A percentile compares a stretch with the other conserved stretches of the same genome.
Evolutionary conservation across 139 green algal species (phyloP).

Genomic region (Mesostigma viride): DNA sequence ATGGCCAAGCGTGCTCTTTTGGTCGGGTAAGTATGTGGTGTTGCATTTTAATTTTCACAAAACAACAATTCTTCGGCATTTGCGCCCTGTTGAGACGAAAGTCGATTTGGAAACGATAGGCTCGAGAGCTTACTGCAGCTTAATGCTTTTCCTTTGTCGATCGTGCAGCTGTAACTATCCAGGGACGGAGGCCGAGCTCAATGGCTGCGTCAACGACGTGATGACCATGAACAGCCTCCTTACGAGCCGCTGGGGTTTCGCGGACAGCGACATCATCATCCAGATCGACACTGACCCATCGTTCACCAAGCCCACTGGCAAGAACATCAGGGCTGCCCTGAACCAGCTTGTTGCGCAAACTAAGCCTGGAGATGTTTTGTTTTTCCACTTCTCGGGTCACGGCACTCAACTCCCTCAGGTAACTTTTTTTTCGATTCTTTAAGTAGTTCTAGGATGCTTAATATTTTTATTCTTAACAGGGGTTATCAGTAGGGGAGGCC

Average conservation of each 20-base stretch:
- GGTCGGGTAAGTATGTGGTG: no score
- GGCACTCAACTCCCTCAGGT: constrained; percentile 47
- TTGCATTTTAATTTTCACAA: no score
- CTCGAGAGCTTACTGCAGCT: no score
- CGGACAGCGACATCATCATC: constrained; percentile 35
- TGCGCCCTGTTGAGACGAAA: no score
- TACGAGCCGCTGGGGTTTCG: constrained; percentile 43
- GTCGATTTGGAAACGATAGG: no score
- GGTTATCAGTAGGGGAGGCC: no score
- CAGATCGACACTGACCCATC: constrained; percentile 39
- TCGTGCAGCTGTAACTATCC: no score
- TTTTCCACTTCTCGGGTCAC: constrained; percentile 63
- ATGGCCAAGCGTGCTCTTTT: no score
- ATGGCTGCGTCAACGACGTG: constrained; percentile 63
- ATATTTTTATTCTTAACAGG: no score
- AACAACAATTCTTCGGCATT: no score
- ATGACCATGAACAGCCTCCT: constrained; percentile 41
- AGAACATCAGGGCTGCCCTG: constrained; percentile 58
- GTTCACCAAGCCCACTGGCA: constrained; percentile 44
- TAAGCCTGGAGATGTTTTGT: constrained; percentile 43
- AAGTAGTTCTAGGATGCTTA: no score
- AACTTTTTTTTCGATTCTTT: not conserved
- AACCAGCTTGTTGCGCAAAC: constrained; percentile 38
- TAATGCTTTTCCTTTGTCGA: no score
- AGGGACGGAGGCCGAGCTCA: constrained; percentile 41